A percentile compares a stretch with the other conserved stretches of the same genome.
Evolutionary conservation across 257 asterid genomes (phyloP).

Genomic region (Rauvolfia tetraphylla): DNA sequence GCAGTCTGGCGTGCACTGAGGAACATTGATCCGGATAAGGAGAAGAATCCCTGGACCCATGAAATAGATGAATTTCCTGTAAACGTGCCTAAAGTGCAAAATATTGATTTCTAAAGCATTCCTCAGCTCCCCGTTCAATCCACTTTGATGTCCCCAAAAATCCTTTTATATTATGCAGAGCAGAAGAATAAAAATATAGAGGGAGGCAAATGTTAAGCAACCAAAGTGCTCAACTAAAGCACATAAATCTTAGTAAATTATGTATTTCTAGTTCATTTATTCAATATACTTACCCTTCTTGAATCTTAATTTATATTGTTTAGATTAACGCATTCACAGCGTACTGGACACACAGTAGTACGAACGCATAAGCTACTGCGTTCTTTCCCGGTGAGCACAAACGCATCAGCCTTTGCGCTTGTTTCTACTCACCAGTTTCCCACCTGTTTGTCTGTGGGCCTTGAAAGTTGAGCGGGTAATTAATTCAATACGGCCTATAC

Average conservation of each 20-base stretch:
- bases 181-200: neutral
- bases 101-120: neutral
- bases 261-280: neutral
- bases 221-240: neutral
- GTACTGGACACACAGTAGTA: too few species aligned
- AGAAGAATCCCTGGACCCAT: conserved; percentile 34
- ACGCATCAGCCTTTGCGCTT: too few species aligned
- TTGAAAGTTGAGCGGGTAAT: neutral
- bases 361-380: too few species aligned
- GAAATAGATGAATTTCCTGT: conserved; percentile 36
- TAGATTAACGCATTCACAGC: too few species aligned
- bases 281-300: neutral
- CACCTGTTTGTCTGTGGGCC: neutral
- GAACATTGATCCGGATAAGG: conserved; percentile 29
- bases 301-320: neutral
- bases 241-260: too few species aligned
- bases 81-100: conserved; percentile 19
- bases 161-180: neutral
- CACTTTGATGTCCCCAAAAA: neutral
- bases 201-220: neutral
- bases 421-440: too few species aligned
- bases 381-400: too few species aligned
- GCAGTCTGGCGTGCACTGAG: conserved; percentile 38
- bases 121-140: neutral
- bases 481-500: neutral